Evolutionary conservation across 176 grass and related monocot species (phyloP).

Genomic region (Secale cereale): DNA sequence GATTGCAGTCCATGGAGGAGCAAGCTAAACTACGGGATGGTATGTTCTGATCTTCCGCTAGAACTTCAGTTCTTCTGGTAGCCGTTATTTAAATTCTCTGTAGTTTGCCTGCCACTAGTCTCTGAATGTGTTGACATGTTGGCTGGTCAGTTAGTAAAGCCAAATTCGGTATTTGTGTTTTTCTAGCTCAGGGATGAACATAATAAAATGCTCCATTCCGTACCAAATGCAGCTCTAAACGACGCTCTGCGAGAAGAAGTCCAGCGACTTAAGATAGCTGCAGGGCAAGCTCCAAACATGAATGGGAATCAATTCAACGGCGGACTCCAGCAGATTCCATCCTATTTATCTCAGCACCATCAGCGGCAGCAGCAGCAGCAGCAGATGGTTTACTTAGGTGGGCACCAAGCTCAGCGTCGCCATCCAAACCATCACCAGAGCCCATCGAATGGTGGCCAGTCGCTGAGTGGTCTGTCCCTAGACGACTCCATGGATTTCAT

Average conservation of each 20-base stretch:
- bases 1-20: constrained; percentile 92
- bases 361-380: constrained; percentile 1
- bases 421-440: constrained; percentile 48
- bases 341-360: constrained; percentile 46
- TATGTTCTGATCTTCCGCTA: constrained; percentile 35
- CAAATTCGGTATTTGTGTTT: not conserved
- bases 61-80: not conserved
- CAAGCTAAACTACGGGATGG: constrained; percentile 95
- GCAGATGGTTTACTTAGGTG: constrained; percentile 54
- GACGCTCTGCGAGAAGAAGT: constrained; percentile 82
- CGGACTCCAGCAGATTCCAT: constrained; percentile 48
- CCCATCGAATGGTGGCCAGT: constrained; percentile 60
- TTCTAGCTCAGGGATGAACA: not conserved
- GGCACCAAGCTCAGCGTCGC: constrained; percentile 48
- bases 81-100: constrained; percentile 2
- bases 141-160: not conserved
- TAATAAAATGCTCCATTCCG: not conserved
- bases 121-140: not conserved
- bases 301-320: constrained; percentile 74
- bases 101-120: not conserved
- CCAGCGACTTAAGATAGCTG: constrained; percentile 81
- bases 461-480: constrained; percentile 49
- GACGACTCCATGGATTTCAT: constrained; percentile 91
- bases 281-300: constrained; percentile 61
- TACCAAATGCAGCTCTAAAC: constrained; percentile 54